These are phyloP conservation scores for Pseudoperonospora humuli DNA, from an alignment of 352 stramenopile genomes.

Conservation along the genomic window DNA sequence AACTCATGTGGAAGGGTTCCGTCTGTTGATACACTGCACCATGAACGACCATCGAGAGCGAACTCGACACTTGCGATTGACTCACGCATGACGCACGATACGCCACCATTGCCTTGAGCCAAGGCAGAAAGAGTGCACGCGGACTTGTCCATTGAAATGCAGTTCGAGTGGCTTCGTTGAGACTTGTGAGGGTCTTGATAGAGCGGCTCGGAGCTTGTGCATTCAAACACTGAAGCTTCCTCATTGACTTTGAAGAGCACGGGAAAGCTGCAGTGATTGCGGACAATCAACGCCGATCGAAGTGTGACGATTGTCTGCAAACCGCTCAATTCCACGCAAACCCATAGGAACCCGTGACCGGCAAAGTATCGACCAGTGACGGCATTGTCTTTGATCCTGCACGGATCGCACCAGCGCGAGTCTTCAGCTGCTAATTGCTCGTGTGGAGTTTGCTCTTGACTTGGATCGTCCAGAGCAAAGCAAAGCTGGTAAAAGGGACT, in stretches of 20 bases:
- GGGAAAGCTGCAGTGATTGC: conserved; percentile 36
- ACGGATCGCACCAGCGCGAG: conserved; percentile 52
- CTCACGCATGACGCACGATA: conserved; percentile 29
- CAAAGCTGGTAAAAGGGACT: conserved; percentile 44
- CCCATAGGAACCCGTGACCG: conserved; percentile 53
- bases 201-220: conserved; percentile 2
- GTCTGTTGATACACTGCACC: conserved; percentile 20
- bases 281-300: conserved; percentile 33
- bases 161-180: conserved; percentile 14
- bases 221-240: conserved; percentile 3
- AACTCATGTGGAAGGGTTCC: conserved; percentile 34
- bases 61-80: conserved; percentile 23
- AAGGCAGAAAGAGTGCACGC: conserved; percentile 14
- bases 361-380: conserved; percentile 52
- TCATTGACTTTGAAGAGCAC: conserved; percentile 33
- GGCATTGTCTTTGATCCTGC: conserved; percentile 46
- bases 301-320: conserved; percentile 55
- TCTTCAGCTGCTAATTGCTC: conserved; percentile 10
- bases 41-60: conserved; percentile 19
- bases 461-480: conserved; percentile 37
- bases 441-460: neutral
- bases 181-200: conserved; percentile 3
- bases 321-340: conserved; percentile 48
- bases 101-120: neutral
- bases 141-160: conserved; percentile 25